Base-by-base conservation (phyloP, 306 rosid species). In the Cicer pinnatifidum region DNA sequence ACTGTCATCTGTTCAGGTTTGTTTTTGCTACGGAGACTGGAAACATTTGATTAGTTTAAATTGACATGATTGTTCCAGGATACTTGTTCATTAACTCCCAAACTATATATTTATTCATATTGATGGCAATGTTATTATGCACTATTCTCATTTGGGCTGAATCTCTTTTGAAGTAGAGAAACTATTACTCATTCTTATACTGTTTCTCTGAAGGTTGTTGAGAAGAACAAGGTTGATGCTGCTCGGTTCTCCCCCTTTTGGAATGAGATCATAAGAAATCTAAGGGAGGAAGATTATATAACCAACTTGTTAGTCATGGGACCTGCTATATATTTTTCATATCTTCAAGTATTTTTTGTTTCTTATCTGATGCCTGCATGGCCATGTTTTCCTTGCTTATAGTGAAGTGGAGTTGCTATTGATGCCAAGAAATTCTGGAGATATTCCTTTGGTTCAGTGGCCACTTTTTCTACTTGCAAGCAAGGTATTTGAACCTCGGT, bases 381-480 rank as follows among this genome's bases (percentile, higher is more conserved):
- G 20, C 12, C 51, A 23, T 60, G 8, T 54, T 69, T 17, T 45
- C 68, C 39, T 64, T 72, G 57, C 62, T 65, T 68, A 12, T 80
- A 93, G 98, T 43, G 98, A 93, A 88, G 72, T 82, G 92, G 98
- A 93, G 76, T 80, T 91, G 78, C 97, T 93, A 75, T 72, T 79
- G 73, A 85, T 93, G 97, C 98, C 98, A 13, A 85, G 65, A 76
- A 91, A 93, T 73, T 83, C 88, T 66, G 92, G 87, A 76, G 83
- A 79, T 76, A 89, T 89, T 68, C 85, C 90, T 40, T 46, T 93
- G 89, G 94, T 93, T 83, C 97, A 93, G 76, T 91, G 97, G 98
- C 98, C 98, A n/a, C 98, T 93, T 75, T 91, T 93, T 78, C 96
- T 93, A 75, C 97, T 93, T 60, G 88, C 97, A 63, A 93, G 98